A percentile compares a stretch with the other conserved stretches of the same genome.
These are phyloP conservation scores for Bidens hawaiensis DNA, from an alignment of 140 eudicot genomes.

Conservation along the genomic window DNA sequence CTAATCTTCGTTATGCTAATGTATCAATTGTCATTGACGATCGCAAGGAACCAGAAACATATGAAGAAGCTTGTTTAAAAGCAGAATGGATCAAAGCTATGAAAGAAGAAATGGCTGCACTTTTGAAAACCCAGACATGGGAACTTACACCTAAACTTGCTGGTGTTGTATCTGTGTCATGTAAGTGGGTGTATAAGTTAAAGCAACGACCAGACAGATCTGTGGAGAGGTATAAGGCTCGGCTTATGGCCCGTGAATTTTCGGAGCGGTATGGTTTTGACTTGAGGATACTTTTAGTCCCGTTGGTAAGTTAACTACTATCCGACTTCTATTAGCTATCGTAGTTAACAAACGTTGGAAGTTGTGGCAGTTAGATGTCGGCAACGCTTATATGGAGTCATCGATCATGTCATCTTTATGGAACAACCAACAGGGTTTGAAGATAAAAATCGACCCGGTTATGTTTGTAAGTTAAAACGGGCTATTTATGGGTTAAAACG, in stretches of 20 bases:
- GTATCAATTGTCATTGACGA: no score
- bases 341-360: background rate
- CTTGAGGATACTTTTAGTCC: background rate
- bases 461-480: background rate
- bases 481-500: no score
- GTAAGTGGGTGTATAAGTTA: background rate
- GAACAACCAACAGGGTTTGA: background rate
- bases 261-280: background rate
- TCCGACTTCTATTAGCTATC: background rate
- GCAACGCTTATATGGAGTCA: background rate
- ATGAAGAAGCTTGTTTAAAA: background rate
- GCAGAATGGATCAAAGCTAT: background rate
- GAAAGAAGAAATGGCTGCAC: background rate
- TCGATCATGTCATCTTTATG: background rate
- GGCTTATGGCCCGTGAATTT: background rate
- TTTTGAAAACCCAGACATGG: background rate
- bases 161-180: background rate
- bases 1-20: no score
- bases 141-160: background rate
- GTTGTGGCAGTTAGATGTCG: background rate
- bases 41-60: background rate
- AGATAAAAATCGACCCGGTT: background rate
- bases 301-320: background rate
- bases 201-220: background rate
- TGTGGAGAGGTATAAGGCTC: background rate